Evolutionary conservation across 2,329 filamentous ascomycete genomes (phyloP).

Genomic region (Curvularia spicifera): DNA sequence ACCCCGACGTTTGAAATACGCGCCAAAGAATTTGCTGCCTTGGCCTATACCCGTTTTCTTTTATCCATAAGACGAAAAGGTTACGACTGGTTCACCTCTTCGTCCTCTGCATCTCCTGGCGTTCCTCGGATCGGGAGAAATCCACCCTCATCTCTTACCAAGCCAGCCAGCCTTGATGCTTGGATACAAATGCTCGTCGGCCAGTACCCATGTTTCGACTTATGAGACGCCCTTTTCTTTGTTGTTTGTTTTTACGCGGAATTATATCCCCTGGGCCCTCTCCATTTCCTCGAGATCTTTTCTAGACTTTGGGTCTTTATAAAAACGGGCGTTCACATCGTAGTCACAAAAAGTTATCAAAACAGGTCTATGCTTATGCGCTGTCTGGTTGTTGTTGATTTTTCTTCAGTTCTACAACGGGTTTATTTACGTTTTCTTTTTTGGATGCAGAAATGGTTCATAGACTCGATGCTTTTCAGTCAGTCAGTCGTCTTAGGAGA

Average conservation of each 20-base stretch:
- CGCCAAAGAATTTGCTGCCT: neutral
- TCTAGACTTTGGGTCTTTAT: constrained; percentile 25
- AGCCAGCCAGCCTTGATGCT: constrained; percentile 24
- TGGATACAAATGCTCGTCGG: constrained; percentile 27
- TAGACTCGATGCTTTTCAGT: constrained; percentile 1
- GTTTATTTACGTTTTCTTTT: neutral
- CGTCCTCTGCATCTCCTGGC: constrained; percentile 33
- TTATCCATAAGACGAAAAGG: constrained; percentile 25
- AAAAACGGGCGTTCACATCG: constrained; percentile 30
- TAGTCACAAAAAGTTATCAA: constrained; percentile 4
- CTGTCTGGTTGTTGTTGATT: neutral
- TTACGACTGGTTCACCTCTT: constrained; percentile 28
- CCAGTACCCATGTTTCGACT: constrained; percentile 28
- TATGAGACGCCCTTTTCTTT: constrained; percentile 28
- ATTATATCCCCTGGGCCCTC: constrained; percentile 30
- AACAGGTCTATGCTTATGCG: neutral
- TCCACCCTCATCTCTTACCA: constrained; percentile 20
- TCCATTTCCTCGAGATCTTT: constrained; percentile 18
- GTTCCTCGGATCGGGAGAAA: constrained; percentile 26
- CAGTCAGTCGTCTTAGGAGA: neutral
- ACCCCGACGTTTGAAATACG: constrained; percentile 26
- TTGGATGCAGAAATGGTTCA: neutral
- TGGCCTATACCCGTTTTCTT: constrained; percentile 12
- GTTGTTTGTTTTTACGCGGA: constrained; percentile 20
- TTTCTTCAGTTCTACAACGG: neutral